Evolutionary conservation across 2,329 filamentous ascomycete genomes (phyloP).

Genomic region (Hypoxylon sp.): DNA sequence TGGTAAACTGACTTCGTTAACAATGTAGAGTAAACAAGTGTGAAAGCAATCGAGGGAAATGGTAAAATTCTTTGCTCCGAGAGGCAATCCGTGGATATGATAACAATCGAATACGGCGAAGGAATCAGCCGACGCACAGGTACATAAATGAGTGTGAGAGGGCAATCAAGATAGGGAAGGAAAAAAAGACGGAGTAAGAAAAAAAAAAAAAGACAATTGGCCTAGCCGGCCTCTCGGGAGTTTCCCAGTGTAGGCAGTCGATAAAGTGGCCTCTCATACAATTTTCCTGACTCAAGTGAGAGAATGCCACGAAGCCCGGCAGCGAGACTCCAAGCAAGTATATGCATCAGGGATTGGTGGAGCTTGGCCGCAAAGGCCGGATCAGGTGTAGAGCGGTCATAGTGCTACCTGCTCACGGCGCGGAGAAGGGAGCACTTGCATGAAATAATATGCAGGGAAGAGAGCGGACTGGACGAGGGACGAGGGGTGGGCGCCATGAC

Average conservation of each 20-base stretch:
- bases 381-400: conserved; percentile 49
- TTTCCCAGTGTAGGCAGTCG: conserved; percentile 46
- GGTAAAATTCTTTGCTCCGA: conserved; percentile 32
- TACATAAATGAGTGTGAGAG: conserved; percentile 31
- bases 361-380: conserved; percentile 47
- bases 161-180: conserved; percentile 22
- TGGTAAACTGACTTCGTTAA: conserved; percentile 14
- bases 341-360: conserved; percentile 52
- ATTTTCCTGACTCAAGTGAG: conserved; percentile 50
- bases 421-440: conserved; percentile 52
- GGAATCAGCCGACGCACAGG: conserved; percentile 35
- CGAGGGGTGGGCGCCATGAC: conserved; percentile 28
- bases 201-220: conserved; percentile 37
- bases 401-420: conserved; percentile 45
- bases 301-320: conserved; percentile 55
- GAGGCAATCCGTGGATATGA: conserved; percentile 35
- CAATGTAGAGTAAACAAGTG: conserved; percentile 12
- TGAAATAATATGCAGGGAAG: conserved; percentile 52
- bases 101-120: conserved; percentile 28
- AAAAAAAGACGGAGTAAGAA: conserved; percentile 14
- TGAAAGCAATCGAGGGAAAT: conserved; percentile 20
- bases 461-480: conserved; percentile 46
- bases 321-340: conserved; percentile 49
- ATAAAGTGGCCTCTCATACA: conserved; percentile 39
- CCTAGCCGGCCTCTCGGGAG: conserved; percentile 40